phyloP scores from a whole-genome alignment of 257 asterid genomes.

The Leonotis leonurus region DNA sequence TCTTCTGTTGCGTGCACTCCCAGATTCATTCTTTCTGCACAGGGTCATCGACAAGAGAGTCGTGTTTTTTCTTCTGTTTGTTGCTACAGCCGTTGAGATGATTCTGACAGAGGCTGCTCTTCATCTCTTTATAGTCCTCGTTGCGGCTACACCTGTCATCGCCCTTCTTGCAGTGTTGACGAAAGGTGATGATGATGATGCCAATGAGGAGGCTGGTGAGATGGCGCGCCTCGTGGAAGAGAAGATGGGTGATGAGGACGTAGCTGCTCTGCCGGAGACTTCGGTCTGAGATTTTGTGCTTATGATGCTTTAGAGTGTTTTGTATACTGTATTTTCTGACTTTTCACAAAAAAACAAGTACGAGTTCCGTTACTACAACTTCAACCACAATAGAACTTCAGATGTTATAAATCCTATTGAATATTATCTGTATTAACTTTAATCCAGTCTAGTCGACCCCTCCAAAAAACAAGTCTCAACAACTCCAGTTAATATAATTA shows the following conservation, averaged over 20 bases:
- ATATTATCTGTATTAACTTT: too few species aligned
- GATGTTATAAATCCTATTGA: too few species aligned
- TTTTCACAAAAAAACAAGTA: too few species aligned
- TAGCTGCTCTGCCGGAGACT: conserved; percentile 16
- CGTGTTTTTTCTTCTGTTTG: conserved; percentile 31
- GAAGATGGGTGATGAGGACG: conserved; percentile 6
- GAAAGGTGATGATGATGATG: conserved; percentile 22
- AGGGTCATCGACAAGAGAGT: conserved; percentile 29
- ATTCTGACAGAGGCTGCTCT: conserved; percentile 38
- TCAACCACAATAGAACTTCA: too few species aligned
- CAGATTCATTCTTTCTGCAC: conserved; percentile 33
- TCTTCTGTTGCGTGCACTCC: conserved; percentile 36
- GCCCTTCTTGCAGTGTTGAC: conserved; percentile 39
- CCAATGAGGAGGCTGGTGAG: conserved; percentile 19
- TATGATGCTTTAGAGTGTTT: too few species aligned
- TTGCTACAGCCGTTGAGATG: conserved; percentile 23
- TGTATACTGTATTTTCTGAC: too few species aligned
- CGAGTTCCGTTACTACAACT: too few species aligned
- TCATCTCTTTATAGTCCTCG: conserved; percentile 46
- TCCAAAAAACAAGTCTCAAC: too few species aligned
- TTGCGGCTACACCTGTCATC: conserved; percentile 40
- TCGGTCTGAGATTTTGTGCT: conserved; percentile 26
- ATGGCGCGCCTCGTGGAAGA: conserved; percentile 28
- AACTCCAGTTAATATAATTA: too few species aligned
- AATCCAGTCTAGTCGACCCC: too few species aligned